Evolutionary conservation across 352 stramenopile genomes (phyloP).

Genomic region (Elongisporangium anandrum): DNA sequence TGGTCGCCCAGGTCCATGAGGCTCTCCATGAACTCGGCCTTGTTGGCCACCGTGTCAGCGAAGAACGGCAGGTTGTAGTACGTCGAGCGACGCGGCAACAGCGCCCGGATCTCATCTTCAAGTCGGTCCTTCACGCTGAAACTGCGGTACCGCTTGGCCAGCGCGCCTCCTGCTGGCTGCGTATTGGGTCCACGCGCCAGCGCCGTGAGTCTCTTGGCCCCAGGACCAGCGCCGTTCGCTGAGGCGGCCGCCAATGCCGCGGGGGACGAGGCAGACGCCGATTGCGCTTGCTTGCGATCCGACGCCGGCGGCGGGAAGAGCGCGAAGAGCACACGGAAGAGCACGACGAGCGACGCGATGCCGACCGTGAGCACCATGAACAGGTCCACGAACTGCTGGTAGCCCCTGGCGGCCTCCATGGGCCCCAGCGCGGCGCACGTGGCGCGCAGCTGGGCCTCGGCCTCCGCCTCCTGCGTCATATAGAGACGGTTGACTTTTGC

Average conservation of each 20-base stretch:
- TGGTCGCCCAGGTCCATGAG: constrained; percentile 67
- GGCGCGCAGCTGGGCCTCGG: background rate
- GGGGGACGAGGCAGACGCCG: background rate
- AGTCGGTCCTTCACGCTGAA: constrained; percentile 56
- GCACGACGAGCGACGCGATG: constrained; percentile 54
- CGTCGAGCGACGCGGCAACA: constrained; percentile 54
- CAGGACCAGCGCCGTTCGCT: background rate
- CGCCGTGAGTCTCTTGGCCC: background rate
- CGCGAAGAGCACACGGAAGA: constrained; percentile 61
- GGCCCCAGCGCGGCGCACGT: constrained; percentile 2
- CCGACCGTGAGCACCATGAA: constrained; percentile 65
- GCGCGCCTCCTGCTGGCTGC: constrained; percentile 2
- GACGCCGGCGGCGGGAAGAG: constrained; percentile 23
- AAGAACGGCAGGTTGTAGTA: constrained; percentile 83
- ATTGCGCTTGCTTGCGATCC: background rate
- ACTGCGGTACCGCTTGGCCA: constrained; percentile 19
- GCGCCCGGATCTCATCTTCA: constrained; percentile 49
- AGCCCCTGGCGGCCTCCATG: constrained; percentile 5
- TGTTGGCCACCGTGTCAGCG: constrained; percentile 64
- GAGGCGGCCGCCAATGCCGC: background rate
- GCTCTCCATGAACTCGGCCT: constrained; percentile 69
- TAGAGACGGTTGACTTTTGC: background rate
- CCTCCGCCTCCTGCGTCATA: background rate
- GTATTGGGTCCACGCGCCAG: background rate
- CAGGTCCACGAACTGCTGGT: constrained; percentile 47